These are phyloP conservation scores for Purshia tridentata DNA, from an alignment of 306 rosid genomes.

Conservation along the genomic window DNA sequence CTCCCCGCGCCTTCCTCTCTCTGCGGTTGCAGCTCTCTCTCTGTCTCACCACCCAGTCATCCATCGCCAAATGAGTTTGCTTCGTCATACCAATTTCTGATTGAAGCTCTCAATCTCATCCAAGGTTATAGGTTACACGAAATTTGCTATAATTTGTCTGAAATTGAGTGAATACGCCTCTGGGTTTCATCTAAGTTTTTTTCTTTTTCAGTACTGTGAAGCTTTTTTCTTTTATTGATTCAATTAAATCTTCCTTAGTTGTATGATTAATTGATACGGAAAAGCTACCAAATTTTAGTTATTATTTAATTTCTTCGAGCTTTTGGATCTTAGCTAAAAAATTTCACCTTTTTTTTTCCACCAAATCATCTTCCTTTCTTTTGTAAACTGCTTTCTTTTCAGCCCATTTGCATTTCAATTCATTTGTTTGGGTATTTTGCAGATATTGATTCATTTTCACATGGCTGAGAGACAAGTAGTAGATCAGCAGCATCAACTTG, in stretches of 20 bases:
- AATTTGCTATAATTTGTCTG: neutral
- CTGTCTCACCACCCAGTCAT: too few species aligned
- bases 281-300: neutral
- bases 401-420: neutral
- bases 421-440: neutral
- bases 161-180: neutral
- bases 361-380: neutral
- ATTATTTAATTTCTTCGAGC: neutral
- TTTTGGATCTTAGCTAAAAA: neutral
- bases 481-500: conserved; percentile 54
- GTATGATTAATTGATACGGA: neutral
- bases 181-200: neutral
- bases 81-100: neutral
- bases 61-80: neutral
- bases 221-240: neutral
- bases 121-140: neutral
- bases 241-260: neutral
- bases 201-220: neutral
- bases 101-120: neutral
- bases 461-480: conserved; percentile 71
- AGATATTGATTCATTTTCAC: neutral
- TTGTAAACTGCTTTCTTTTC: neutral
- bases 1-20: too few species aligned
- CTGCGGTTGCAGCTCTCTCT: too few species aligned
- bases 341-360: neutral